Evolutionary conservation across 2,329 filamentous ascomycete genomes (phyloP).

Genomic region (Allantophomopsis cytisporea): DNA sequence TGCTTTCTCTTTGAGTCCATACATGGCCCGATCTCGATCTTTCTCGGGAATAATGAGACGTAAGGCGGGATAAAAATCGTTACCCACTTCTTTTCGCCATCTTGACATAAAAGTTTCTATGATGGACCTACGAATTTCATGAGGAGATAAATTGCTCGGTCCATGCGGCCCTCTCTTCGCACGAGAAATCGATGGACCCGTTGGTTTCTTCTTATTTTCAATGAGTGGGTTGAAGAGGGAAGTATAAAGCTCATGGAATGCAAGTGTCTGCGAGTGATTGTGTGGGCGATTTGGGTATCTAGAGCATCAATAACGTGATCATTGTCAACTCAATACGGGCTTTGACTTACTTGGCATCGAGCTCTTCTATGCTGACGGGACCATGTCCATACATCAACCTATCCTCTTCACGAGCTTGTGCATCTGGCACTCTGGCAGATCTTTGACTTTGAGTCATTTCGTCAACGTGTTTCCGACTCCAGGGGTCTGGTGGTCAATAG

Average conservation of each 20-base stretch:
- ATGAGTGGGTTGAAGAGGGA: conserved; percentile 69
- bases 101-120: conserved; percentile 75
- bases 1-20: conserved; percentile 83
- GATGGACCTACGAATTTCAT: conserved; percentile 68
- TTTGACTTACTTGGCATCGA: conserved; percentile 10
- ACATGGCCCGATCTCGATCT: conserved; percentile 83
- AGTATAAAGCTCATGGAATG: conserved; percentile 68
- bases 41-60: conserved; percentile 86
- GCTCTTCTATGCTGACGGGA: conserved; percentile 15
- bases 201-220: conserved; percentile 54
- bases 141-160: conserved; percentile 44
- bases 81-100: conserved; percentile 80
- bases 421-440: conserved; percentile 5
- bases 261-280: conserved; percentile 67
- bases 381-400: conserved; percentile 32
- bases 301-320: neutral
- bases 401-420: conserved; percentile 24
- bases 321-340: too few relatives aligned
- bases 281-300: conserved; percentile 73
- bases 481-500: too few relatives aligned
- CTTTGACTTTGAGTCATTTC: conserved; percentile 1
- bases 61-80: conserved; percentile 88
- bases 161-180: conserved; percentile 47
- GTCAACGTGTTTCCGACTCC: neutral
- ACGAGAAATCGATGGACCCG: conserved; percentile 36